Conservation (phyloP, 768 basidiomycete species). For the Glaciozyma martinii region DNA sequence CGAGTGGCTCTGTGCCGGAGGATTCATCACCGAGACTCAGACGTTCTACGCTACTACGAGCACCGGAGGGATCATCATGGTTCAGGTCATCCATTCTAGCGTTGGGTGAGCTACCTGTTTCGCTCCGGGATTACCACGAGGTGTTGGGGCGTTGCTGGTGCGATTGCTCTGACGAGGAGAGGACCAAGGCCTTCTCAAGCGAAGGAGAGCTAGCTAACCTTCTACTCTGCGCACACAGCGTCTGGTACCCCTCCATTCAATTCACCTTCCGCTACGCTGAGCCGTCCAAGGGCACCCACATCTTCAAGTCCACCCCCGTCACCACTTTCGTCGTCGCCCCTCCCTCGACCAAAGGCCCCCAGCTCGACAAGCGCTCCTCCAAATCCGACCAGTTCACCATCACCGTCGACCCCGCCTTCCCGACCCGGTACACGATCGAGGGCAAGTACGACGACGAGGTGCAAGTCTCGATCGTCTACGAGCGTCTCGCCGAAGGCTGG, state of each 20-base stretch:
- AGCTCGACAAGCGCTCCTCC: slow-evolving; percentile 71
- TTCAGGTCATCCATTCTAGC: slow-evolving; percentile 47
- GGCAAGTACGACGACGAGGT: slow-evolving; percentile 72
- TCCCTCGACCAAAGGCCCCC: slow-evolving; percentile 34
- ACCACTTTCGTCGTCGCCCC: slow-evolving; percentile 67
- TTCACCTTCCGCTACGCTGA: slow-evolving; percentile 84
- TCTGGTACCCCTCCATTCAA: slow-evolving; percentile 92
- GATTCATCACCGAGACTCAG: slow-evolving; percentile 87
- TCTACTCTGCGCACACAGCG: slow-evolving; percentile 42
- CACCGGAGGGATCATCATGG: slow-evolving; percentile 66
- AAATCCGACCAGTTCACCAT: slow-evolving; percentile 78
- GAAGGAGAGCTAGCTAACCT: not conserved
- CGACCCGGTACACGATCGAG: slow-evolving; percentile 68
- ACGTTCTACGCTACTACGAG: slow-evolving; percentile 69
- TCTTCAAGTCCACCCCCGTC: slow-evolving; percentile 83
- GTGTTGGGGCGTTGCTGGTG: not conserved
- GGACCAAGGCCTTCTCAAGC: not conserved
- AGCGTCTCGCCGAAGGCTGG: slow-evolving; percentile 68
- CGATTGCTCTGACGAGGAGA: not conserved
- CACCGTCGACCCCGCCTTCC: slow-evolving; percentile 54
- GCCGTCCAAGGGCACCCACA: slow-evolving; percentile 59
- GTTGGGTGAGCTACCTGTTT: slow-evolving; percentile 58
- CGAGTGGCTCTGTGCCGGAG: slow-evolving; percentile 66
- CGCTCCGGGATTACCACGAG: not conserved
- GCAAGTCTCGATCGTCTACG: slow-evolving; percentile 66